Base-by-base conservation (phyloP, 495 filamentous ascomycete species). In the Apiosordaria backusii region DNA sequence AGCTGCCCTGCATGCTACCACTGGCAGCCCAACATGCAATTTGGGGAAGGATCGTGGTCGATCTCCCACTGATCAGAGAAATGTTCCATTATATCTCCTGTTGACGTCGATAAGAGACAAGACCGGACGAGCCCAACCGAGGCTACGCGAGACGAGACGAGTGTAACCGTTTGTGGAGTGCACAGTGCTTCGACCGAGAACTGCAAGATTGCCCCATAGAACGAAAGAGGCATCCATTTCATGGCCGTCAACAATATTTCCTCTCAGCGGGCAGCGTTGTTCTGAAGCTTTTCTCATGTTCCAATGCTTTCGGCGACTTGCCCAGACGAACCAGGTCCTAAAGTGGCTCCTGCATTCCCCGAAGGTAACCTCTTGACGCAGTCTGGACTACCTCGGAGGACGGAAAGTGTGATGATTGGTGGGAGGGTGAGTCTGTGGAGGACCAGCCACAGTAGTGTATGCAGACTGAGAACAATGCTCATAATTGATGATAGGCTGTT, bases 281-380 rank as follows among this genome's bases (percentile, higher is more conserved):
- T 45, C 35, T 7, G 35, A 45, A 7, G 35, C 35, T 45, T 45
- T 45, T 45, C 35, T 18, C 35, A 45, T 13, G 35, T 45, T 45
- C 35, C 35, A 45, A 45, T 45, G 5, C 35, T 62, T 53, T 62
- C 60, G 22, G 60, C 35, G 50, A 62, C 22, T 23, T 62, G 40
- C 57, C 57, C 57, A 59, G 57, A 4, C 19, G 4, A n/a, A 18
- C 60, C 4, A 16, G 35, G 18, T 21, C 7, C 19, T n/a, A n/a
- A 27, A 66, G 22, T 65, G 61, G 58, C 50, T 62, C 64, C 65
- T 72, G 71, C 64, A 63, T 65, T 69, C 68, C 68, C 71, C 63
- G 65, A 68, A 64, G 52, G 64, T 63, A 70, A 70, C 70, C 65
- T 69, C 27, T 62, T 59, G 25, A 57, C 57, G 62, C 64, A 68